Evolutionary conservation across 805 yeast genomes (phyloP).

Genomic region (Nakazawaea ambrosiae): DNA sequence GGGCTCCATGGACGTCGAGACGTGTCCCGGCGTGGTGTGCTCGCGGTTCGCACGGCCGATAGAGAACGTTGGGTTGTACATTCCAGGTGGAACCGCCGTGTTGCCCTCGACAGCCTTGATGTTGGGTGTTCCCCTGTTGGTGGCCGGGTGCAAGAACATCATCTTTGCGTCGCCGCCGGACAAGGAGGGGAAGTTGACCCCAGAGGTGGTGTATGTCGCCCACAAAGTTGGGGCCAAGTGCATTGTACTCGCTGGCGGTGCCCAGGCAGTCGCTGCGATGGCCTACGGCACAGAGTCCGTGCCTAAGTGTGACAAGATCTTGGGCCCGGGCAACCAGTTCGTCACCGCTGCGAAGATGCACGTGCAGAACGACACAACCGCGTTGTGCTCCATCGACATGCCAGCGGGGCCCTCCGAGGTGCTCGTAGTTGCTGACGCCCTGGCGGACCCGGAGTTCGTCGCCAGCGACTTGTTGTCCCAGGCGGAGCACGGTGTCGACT

Average conservation of each 20-base stretch:
- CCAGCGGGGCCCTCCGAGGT: constrained; percentile 99
- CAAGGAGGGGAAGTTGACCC: constrained; percentile 85
- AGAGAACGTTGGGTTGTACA: constrained; percentile 89
- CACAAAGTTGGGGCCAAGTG: constrained; percentile 88
- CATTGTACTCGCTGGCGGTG: constrained; percentile 97
- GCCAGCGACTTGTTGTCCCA: constrained; percentile 96
- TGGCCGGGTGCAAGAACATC: constrained; percentile 93
- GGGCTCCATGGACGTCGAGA: constrained; percentile 75
- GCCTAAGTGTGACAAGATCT: constrained; percentile 90
- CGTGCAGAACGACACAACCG: constrained; percentile 91
- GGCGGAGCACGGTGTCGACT: constrained; percentile 98
- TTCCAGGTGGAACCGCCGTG: constrained; percentile 99
- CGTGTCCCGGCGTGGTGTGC: constrained; percentile 90
- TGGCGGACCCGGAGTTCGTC: constrained; percentile 90
- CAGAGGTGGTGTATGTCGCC: constrained; percentile 97
- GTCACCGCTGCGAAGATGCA: constrained; percentile 99
- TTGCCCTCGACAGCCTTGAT: constrained; percentile 96
- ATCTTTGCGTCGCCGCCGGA: constrained; percentile 95
- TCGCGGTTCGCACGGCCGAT: constrained; percentile 94
- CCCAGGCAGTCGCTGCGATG: constrained; percentile 98
- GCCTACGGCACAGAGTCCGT: constrained; percentile 95
- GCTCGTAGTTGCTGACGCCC: constrained; percentile 83
- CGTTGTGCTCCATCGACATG: constrained; percentile 96
- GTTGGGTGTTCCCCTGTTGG: constrained; percentile 98
- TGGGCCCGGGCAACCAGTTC: constrained; percentile 99